phyloP scores from a whole-genome alignment of 2,329 filamentous ascomycete species.

The Lachnellula hyalina region DNA sequence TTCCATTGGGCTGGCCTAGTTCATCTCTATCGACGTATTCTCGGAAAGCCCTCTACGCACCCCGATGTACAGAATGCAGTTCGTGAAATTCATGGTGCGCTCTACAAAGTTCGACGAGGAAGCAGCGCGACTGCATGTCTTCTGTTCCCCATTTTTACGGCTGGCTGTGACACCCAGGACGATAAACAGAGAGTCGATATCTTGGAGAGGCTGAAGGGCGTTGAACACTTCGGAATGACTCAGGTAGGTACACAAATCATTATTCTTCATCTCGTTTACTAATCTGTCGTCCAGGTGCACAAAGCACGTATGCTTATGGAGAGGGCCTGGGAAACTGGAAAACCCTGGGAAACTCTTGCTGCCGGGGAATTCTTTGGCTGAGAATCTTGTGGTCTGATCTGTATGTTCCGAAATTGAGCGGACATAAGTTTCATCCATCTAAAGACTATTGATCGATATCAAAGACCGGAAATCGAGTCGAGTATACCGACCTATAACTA shows the following conservation, averaged over 20 bases:
- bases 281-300: slow-evolving; percentile 38
- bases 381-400: background rate
- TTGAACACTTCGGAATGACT: slow-evolving; percentile 71
- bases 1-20: slow-evolving; percentile 76
- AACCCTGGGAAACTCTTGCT: slow-evolving; percentile 61
- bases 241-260: slow-evolving; percentile 42
- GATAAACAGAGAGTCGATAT: slow-evolving; percentile 52
- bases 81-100: slow-evolving; percentile 54
- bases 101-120: slow-evolving; percentile 58
- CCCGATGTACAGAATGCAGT: slow-evolving; percentile 59
- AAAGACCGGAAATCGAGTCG: too few relatives aligned
- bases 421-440: too few relatives aligned
- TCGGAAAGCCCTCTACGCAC: slow-evolving; percentile 55
- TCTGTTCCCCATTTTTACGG: slow-evolving; percentile 77
- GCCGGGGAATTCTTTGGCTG: slow-evolving; percentile 31
- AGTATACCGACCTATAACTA: too few relatives aligned
- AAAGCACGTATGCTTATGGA: slow-evolving; percentile 62
- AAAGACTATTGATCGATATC: too few relatives aligned
- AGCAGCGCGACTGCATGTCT: slow-evolving; percentile 70
- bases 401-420: background rate
- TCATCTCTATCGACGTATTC: slow-evolving; percentile 68
- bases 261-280: background rate
- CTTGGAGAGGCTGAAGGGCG: slow-evolving; percentile 57
- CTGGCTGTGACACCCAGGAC: slow-evolving; percentile 66
- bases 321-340: slow-evolving; percentile 61